phyloP scores from a whole-genome alignment of 129 eudicot species.

The Sambucus nigra region DNA sequence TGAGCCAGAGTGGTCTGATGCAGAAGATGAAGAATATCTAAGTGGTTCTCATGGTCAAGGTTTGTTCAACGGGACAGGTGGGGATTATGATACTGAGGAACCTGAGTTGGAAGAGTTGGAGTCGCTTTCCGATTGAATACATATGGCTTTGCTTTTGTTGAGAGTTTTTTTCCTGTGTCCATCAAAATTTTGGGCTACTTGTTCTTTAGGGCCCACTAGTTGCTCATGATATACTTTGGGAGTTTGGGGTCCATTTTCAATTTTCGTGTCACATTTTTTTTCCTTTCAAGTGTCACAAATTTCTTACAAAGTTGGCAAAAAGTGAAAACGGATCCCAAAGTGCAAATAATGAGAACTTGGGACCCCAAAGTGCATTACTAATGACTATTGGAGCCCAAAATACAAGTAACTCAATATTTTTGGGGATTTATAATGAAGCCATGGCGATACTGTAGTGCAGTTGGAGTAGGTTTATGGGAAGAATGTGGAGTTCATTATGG shows the following conservation, averaged over 20 bases:
- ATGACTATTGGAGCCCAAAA: too few species aligned
- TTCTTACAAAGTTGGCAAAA: too few species aligned
- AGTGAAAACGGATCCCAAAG: too few species aligned
- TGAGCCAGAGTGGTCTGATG: slow-evolving; percentile 59
- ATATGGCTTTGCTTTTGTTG: not conserved
- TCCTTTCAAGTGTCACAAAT: too few species aligned
- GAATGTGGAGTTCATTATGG: not conserved
- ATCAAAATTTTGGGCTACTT: too few species aligned
- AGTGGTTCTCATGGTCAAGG: slow-evolving; percentile 27
- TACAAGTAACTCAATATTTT: too few species aligned
- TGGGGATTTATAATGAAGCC: too few species aligned
- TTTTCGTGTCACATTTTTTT: not conserved
- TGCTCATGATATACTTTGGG: too few species aligned
- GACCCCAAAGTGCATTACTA: too few species aligned
- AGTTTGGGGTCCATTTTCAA: too few species aligned
- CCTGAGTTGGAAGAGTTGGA: slow-evolving; percentile 87
- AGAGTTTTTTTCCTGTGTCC: not conserved
- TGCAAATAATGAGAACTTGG: too few species aligned
- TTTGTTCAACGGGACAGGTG: slow-evolving; percentile 37
- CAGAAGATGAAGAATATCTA: slow-evolving; percentile 66
- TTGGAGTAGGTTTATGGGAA: slow-evolving; percentile 1
- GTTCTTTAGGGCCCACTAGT: too few species aligned
- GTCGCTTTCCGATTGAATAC: slow-evolving; percentile 61
- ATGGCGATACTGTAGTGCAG: slow-evolving; percentile 1
- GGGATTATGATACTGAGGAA: slow-evolving; percentile 63